phyloP scores from a whole-genome alignment of 805 yeast genomes.

The Maudiozyma turicensis region DNA sequence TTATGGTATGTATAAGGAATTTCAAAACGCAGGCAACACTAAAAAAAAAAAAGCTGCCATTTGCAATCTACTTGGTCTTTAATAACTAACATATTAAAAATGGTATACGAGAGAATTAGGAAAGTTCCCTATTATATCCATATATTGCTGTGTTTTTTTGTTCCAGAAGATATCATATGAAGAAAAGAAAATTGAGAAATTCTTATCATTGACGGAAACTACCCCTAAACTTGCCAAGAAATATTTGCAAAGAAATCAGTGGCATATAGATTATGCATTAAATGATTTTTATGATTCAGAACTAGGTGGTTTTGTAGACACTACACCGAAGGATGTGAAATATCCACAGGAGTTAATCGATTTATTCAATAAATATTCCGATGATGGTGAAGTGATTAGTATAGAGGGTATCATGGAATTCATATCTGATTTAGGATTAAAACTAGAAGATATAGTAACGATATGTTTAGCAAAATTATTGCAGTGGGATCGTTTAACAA shows the following conservation, averaged over 20 bases:
- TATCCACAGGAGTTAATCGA: slow-evolving; percentile 14
- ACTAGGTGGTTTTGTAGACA: slow-evolving; percentile 12
- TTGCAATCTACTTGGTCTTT: no score
- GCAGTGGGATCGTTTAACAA: slow-evolving; percentile 27
- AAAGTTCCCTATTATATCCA: no score
- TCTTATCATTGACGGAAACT: slow-evolving; percentile 19
- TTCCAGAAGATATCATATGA: background rate
- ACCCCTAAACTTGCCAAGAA: slow-evolving; percentile 12
- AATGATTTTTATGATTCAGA: slow-evolving; percentile 27
- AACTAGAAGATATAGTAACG: slow-evolving; percentile 66
- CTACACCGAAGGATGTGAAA: background rate
- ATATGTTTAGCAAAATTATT: slow-evolving; percentile 63
- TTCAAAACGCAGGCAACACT: no score
- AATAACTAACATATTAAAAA: no score
- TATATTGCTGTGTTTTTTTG: no score
- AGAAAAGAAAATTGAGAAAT: slow-evolving; percentile 9
- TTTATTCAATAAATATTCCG: slow-evolving; percentile 14
- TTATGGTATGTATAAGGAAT: no score
- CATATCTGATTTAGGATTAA: slow-evolving; percentile 55
- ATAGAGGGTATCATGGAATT: slow-evolving; percentile 70
- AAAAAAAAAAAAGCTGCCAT: no score
- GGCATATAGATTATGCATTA: slow-evolving; percentile 25
- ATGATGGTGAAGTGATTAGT: slow-evolving; percentile 39
- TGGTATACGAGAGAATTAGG: no score
- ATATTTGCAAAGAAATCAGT: slow-evolving; percentile 18